Base-by-base conservation (phyloP, 2,329 filamentous ascomycete genomes). In the Aurifilum marmelostoma region DNA sequence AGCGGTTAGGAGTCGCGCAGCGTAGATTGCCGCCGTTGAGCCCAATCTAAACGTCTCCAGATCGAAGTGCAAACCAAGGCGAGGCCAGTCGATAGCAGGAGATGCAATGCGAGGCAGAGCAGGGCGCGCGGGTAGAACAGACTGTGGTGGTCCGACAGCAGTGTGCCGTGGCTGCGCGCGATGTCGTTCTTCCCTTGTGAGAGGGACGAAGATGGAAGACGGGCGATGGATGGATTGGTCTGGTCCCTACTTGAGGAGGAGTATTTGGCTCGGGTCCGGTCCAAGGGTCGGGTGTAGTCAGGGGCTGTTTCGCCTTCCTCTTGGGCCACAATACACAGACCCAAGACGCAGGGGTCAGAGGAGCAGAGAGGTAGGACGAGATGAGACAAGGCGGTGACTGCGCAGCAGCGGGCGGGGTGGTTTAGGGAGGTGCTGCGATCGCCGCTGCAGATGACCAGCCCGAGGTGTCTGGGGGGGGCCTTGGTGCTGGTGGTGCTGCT, bases 301-400 rank as follows among this genome's bases (percentile, higher is more conserved):
- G 65, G 65, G 65, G 65, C 65, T 66, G 65, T 66, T 66, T 66
- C 65, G 56, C 41, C 65, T 61, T 62, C 21, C 62, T 61, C 39
- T 60, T 60, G 41, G 58, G 65, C 65, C 65, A 60, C 65, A 66
- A 66, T 27, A 52, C 14, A 16, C n/a, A 24, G 37, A 39, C 21
- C 41, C 32, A 34, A 39, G 65, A 37, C 41, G 43, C 50, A 59
- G 32, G 56, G 41, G 29, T 47, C 27, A 63, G 41, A 47, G 6
- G 27, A n/a, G 43, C 43, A 47, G 16, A 21, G 60, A 39, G 32
- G 59, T 37, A 62, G 56, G 16, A 59, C 56, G 32, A 59, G 56
- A 59, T 14, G 56, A 37, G 56, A 59, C 56, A 59, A 59, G 18
- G 56, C 61, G 27, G 61, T 32, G 39, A 43, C 59, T 43, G 39